Percentiles rank a stretch among this genome's conserved stretches.
phyloP scores from a whole-genome alignment of 2,329 filamentous ascomycete genomes.

The Ophiostoma montium region DNA sequence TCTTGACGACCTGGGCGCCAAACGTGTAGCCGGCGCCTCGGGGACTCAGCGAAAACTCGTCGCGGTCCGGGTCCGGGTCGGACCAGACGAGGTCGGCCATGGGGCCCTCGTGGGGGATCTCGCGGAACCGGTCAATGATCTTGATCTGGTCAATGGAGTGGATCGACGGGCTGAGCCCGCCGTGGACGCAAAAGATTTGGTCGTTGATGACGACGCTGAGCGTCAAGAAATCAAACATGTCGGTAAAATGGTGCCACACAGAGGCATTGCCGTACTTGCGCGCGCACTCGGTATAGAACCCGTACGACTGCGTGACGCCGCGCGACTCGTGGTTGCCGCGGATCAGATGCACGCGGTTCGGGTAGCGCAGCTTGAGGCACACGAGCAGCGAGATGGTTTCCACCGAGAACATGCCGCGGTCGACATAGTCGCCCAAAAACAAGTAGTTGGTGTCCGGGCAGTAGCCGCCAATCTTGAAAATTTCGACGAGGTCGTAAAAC shows the following conservation, averaged over 20 bases:
- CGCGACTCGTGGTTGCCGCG: conserved; percentile 96
- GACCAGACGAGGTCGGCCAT: conserved; percentile 99
- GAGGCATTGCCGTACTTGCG: conserved; percentile 98
- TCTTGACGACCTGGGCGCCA: conserved; percentile 93
- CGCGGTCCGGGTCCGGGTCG: conserved; percentile 89
- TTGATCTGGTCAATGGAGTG: conserved; percentile 99
- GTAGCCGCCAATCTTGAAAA: conserved; percentile 94
- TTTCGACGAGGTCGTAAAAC: conserved; percentile 98
- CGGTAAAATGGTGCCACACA: conserved; percentile 98
- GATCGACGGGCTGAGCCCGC: conserved; percentile 75
- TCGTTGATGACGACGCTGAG: conserved; percentile 96
- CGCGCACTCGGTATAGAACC: conserved; percentile 96
- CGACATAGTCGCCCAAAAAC: conserved; percentile 95
- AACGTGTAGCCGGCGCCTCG: conserved; percentile 95
- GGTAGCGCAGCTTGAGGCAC: conserved; percentile 93
- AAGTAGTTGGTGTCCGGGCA: conserved; percentile 98
- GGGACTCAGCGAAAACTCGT: conserved; percentile 91
- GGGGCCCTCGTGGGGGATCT: conserved; percentile 95
- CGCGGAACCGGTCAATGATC: conserved; percentile 95
- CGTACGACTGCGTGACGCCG: conserved; percentile 96
- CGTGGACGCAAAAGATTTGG: conserved; percentile 97
- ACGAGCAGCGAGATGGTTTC: conserved; percentile 97
- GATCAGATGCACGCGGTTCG: conserved; percentile 87
- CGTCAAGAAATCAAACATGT: conserved; percentile 99
- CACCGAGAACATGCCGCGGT: conserved; percentile 95